Conservation (phyloP, 192 early-diverging fungal genomes). For the Dimargaris xerosporica region DNA sequence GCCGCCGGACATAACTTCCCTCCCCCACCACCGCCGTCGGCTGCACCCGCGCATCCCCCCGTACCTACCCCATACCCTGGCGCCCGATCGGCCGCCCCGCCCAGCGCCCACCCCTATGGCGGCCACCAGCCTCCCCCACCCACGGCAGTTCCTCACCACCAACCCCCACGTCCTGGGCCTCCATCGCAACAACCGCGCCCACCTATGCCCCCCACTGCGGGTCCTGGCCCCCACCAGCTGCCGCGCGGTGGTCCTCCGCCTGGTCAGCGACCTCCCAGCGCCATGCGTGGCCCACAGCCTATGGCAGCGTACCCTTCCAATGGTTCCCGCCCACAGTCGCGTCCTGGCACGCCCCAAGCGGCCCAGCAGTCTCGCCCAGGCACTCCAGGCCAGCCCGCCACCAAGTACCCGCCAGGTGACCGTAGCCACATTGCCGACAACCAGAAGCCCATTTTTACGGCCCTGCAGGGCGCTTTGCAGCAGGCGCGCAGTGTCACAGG, state of each 20-base stretch:
- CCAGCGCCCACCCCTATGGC: neutral
- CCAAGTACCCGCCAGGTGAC: constrained; percentile 54
- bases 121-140: constrained; percentile 12
- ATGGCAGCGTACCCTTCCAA: no score
- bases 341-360: constrained; percentile 8
- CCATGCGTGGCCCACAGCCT: no score
- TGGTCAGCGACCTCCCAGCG: constrained; percentile 10
- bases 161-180: constrained; percentile 7
- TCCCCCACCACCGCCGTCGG: constrained; percentile 14
- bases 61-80: neutral
- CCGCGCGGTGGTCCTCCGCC: neutral
- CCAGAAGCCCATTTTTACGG: constrained; percentile 43
- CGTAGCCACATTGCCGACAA: constrained; percentile 62
- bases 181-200: constrained; percentile 15
- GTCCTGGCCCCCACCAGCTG: no score
- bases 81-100: constrained; percentile 10
- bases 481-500: constrained; percentile 32
- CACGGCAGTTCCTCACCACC: neutral
- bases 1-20: constrained; percentile 18
- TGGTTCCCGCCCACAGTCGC: neutral
- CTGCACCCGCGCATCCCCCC: constrained; percentile 19
- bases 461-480: constrained; percentile 35
- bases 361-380: neutral
- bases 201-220: constrained; percentile 1
- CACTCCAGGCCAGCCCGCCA: constrained; percentile 13